Conservation (phyloP, 78 protist genomes). For the Creolimax fragrantissima region DNA sequence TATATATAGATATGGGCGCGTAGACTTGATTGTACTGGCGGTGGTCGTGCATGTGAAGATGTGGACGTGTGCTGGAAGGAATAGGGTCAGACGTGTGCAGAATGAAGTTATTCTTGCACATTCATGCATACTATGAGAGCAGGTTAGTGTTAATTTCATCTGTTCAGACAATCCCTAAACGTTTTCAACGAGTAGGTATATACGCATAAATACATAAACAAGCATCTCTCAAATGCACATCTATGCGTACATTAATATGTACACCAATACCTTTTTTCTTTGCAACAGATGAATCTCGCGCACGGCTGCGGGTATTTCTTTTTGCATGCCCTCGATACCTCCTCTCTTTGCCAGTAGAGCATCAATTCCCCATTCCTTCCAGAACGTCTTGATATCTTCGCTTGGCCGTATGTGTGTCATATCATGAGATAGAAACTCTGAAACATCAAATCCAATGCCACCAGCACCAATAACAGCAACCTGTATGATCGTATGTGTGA, state of each 20-base stretch:
- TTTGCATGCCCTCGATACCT: not conserved
- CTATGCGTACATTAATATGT: not conserved
- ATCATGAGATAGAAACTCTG: slow-evolving; percentile 29
- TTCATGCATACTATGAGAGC: no score
- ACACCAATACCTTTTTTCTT: not conserved
- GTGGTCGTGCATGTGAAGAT: no score
- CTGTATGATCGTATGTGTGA: no score
- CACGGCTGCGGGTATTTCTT: not conserved
- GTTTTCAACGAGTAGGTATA: not conserved
- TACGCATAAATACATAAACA: not conserved
- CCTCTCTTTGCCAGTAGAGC: not conserved
- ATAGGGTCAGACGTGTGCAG: no score
- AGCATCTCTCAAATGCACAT: not conserved
- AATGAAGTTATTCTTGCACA: no score
- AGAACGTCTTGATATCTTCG: not conserved
- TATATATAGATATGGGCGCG: no score
- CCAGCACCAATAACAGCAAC: slow-evolving; percentile 63
- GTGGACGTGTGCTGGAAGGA: no score
- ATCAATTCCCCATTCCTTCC: slow-evolving; percentile 2
- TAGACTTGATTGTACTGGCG: no score
- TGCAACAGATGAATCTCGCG: not conserved
- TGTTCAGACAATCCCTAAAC: no score
- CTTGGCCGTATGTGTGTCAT: not conserved
- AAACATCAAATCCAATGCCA: slow-evolving; percentile 61
- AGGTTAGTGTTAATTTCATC: no score